These are phyloP conservation scores for Coemansia biformis DNA, from an alignment of 192 early-diverging fungal species.

Conservation along the genomic window DNA sequence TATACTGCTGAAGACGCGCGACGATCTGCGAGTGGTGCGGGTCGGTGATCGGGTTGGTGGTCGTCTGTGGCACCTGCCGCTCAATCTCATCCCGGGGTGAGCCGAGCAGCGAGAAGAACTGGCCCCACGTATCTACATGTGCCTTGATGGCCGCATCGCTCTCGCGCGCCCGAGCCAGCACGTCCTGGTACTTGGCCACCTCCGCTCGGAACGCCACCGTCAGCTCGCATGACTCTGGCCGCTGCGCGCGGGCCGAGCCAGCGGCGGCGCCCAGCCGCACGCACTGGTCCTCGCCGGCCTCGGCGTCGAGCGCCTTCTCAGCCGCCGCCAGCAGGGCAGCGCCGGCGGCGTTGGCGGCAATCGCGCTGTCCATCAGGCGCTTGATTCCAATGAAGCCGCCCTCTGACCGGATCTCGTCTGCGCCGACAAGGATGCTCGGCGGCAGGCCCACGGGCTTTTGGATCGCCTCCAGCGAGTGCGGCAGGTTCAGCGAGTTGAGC, in stretches of 20 bases:
- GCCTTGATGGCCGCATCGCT: conserved; percentile 62
- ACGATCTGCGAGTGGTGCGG: conserved; percentile 61
- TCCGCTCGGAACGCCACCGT: conserved; percentile 31
- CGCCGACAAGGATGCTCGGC: conserved; percentile 59
- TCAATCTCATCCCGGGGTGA: conserved; percentile 49
- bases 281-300: conserved; percentile 32
- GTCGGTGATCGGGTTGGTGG: conserved; percentile 52
- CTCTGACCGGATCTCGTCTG: conserved; percentile 66
- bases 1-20: conserved; percentile 54
- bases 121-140: conserved; percentile 42
- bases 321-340: conserved; percentile 59
- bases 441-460: conserved; percentile 76
- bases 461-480: conserved; percentile 63
- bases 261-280: conserved; percentile 9
- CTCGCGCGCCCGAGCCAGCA: conserved; percentile 63
- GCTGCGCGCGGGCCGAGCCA: conserved; percentile 7
- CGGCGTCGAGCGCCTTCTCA: conserved; percentile 29
- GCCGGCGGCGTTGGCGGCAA: conserved; percentile 51
- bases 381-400: conserved; percentile 65
- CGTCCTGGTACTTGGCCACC: conserved; percentile 53
- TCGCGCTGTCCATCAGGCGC: conserved; percentile 56
- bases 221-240: conserved; percentile 24
- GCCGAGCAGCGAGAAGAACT: conserved; percentile 35
- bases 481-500: conserved; percentile 65
- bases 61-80: conserved; percentile 58